Conservation (phyloP, 2,329 filamentous ascomycete genomes). For the Emergomyces orientalis region DNA sequence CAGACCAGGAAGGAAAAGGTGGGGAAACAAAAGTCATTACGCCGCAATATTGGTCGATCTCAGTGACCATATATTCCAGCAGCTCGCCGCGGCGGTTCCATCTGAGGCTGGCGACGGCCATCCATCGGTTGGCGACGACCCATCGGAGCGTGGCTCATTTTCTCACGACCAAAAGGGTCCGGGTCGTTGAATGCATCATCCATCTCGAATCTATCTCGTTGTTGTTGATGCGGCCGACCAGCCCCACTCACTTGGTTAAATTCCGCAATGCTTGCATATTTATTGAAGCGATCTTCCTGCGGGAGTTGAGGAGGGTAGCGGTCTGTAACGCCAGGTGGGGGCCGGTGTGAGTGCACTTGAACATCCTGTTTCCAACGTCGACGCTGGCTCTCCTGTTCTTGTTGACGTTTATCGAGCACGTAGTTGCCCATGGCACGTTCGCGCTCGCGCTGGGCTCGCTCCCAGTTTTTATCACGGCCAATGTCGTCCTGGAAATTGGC, state of each 20-base stretch:
- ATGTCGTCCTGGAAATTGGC: constrained; percentile 8
- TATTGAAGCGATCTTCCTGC: constrained; percentile 1
- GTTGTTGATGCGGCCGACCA: neutral
- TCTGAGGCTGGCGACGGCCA: neutral
- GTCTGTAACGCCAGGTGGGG: neutral
- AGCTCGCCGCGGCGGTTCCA: neutral
- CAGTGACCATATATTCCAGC: neutral
- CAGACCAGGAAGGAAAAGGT: neutral
- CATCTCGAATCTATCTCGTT: neutral
- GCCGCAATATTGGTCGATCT: neutral
- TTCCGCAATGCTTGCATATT: constrained; percentile 11
- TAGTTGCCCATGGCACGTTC: constrained; percentile 10
- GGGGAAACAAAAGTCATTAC: neutral
- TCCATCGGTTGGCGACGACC: neutral
- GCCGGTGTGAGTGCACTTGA: neutral
- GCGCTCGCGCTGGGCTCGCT: constrained; percentile 8
- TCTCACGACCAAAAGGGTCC: neutral
- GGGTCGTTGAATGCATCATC: neutral
- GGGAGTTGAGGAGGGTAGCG: neutral
- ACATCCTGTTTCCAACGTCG: neutral
- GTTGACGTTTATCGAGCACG: constrained; percentile 7
- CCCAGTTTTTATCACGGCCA: constrained; percentile 9
- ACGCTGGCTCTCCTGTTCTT: neutral
- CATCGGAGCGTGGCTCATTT: neutral
- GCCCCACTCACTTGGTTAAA: neutral